phyloP scores from a whole-genome alignment of 768 basidiomycete species.

The Boletus pseudo-olivaceus region DNA sequence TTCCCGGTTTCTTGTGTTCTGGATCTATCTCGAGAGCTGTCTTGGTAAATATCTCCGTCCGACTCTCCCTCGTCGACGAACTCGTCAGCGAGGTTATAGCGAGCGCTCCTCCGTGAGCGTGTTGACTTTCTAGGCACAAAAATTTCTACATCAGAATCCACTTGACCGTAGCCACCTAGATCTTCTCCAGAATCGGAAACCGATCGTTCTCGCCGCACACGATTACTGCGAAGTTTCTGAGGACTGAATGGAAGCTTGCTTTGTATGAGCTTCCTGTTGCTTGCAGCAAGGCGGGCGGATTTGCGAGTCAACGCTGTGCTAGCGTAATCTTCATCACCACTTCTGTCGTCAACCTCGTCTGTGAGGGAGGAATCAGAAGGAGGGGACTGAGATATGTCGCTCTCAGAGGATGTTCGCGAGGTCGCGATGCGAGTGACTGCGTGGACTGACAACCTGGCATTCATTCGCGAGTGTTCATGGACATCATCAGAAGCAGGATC shows the following conservation, averaged over 20 bases:
- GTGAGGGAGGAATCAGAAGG: slow-evolving; percentile 19
- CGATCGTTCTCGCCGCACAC: slow-evolving; percentile 20
- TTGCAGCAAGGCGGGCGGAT: slow-evolving; percentile 14
- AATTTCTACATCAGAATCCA: slow-evolving; percentile 25
- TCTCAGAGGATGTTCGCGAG: slow-evolving; percentile 8
- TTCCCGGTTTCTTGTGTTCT: slow-evolving; percentile 2
- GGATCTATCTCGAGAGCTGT: slow-evolving; percentile 17
- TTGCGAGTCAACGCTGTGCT: slow-evolving; percentile 8
- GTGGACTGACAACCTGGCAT: slow-evolving; percentile 34
- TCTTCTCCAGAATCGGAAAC: slow-evolving; percentile 38
- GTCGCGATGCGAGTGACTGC: slow-evolving; percentile 1
- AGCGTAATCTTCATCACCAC: slow-evolving; percentile 12
- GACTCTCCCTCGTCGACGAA: slow-evolving; percentile 27
- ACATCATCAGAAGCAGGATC: slow-evolving; percentile 55
- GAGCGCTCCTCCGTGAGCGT: slow-evolving; percentile 39
- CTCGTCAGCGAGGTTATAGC: slow-evolving; percentile 34
- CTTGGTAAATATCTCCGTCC: slow-evolving; percentile 34
- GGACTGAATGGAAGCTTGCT: slow-evolving; percentile 63
- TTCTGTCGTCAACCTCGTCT: slow-evolving; percentile 27
- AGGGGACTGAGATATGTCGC: slow-evolving; percentile 7
- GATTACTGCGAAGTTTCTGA: slow-evolving; percentile 48
- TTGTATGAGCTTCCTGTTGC: slow-evolving; percentile 12
- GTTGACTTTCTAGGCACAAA: slow-evolving; percentile 44
- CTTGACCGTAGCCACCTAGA: slow-evolving; percentile 37
- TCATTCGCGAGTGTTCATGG: slow-evolving; percentile 57